Evolutionary conservation across 805 yeast species (phyloP), one percentile per base, ranked within the genome.

Genomic region (Lipomyces oligophaga): DNA sequence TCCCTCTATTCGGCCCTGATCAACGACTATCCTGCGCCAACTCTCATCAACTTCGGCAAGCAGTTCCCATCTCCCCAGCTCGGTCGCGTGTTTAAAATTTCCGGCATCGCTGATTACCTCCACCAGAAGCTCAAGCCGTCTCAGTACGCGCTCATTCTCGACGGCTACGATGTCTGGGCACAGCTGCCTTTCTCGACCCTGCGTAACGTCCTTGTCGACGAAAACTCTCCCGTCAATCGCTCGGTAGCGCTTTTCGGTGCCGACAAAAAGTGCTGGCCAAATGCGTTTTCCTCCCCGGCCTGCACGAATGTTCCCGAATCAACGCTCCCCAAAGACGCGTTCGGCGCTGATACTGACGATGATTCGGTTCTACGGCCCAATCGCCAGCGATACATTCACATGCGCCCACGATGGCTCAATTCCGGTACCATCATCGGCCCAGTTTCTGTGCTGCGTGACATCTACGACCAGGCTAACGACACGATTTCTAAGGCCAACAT

Each of bases 211-310:
- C 26, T 46, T 30, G 28, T 45, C 30, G 55, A 45, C 35, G 5
- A 38, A 21, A 18, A 43, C 21, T 25, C 15, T 19, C n/a, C 19
- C 6, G 26, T 21, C 38, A 34, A 40, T 21, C 35, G 42, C 41
- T 20, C 34, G 16, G 6, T 22, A 37, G 49, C 40, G 35, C n/a
- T 49, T 30, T 52, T 52, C 30, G 57, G 57, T 32, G 57, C 57
- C 16, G 57, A 52, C 26, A 52, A 52, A 31, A 52, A 49, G 31
- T 52, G 57, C 48, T 52, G 57, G 57, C 57, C 57, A 13, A 52
- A 52, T 16, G 51, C 41, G 3, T 40, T 33, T 22, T 21, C 21
- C 15, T 45, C 57, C 26, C 41, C 57, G 11, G 57, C 57, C n/a
- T 52, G 57, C 41, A 33, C 31, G 3, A 45, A 45, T 38, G 34